Evolutionary conservation across 768 basidiomycete species (phyloP).

Genomic region (Rhizopogon rudus): DNA sequence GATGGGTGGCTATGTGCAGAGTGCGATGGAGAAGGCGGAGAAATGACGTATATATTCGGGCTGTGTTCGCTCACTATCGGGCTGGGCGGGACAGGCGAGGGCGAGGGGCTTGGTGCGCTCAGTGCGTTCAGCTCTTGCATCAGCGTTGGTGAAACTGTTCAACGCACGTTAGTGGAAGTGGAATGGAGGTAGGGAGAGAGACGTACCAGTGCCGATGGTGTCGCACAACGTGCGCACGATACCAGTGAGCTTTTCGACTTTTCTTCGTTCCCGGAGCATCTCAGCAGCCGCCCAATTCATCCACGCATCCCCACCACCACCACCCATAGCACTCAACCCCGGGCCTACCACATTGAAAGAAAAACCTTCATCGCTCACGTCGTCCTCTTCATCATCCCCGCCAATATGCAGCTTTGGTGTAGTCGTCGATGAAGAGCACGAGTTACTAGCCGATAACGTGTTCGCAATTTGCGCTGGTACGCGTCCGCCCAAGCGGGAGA

Average conservation of each 20-base stretch:
- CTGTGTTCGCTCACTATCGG: conserved; percentile 23
- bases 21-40: conserved; percentile 43
- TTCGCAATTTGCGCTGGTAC: conserved; percentile 13
- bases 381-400: conserved; percentile 25
- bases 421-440: conserved; percentile 24
- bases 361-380: conserved; percentile 1
- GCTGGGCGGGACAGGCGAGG: conserved; percentile 16
- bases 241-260: conserved; percentile 55
- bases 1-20: conserved; percentile 15
- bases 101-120: conserved; percentile 23
- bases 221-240: conserved; percentile 63
- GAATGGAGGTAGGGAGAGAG: background rate
- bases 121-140: conserved; percentile 23
- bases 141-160: conserved; percentile 14
- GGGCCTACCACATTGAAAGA: conserved; percentile 7
- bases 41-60: conserved; percentile 73
- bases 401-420: conserved; percentile 18
- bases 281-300: conserved; percentile 24
- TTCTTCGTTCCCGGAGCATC: conserved; percentile 55
- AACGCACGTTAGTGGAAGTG: background rate
- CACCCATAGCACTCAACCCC: background rate
- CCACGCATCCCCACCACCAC: conserved; percentile 21
- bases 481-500: conserved; percentile 15
- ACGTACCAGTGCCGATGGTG: conserved; percentile 46
- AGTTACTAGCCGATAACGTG: conserved; percentile 9